Evolutionary conservation across 2,329 filamentous ascomycete genomes (phyloP), one percentile per base, ranked within the genome.

Genomic region (Colletotrichum caudatum): DNA sequence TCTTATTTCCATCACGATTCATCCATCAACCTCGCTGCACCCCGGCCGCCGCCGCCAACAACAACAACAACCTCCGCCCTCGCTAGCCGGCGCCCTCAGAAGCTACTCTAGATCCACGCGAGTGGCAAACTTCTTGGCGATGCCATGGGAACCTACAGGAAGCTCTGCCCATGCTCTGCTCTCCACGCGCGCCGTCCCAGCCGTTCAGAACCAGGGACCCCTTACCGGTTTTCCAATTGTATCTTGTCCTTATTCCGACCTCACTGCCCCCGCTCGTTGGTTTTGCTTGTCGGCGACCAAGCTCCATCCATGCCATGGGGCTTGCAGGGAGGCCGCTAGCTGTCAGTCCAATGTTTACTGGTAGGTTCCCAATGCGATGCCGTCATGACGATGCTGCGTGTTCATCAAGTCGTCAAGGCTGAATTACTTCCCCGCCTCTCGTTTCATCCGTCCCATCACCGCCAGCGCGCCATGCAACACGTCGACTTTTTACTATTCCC

Each of bases 71-170:
- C 26, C 29, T 44, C 58, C 23, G 58, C 58, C 41, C 58, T 35
- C 58, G 9, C 58, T 23, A 23, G 33, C 29, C 44, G n/a, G 33
- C 44, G 29, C 44, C 9, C 33, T 5, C 33, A 6, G 60, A 53
- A 63, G 46, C 46, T 14, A 41, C 11, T 14, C 46, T 18, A 53
- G 46, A 51, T 51, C 60, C 60, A 41, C 33, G 33, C 59, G 44
- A 41, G 60, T 63, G 60, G 33, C 60, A 29, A 63, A 29, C 60
- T 11, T n/a, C 46, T 53, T 29, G 46, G 46, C 46, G n/a, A 53
- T 63, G 16, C 46, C 2, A 29, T 37, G 29, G 26, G 33, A 50
- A 44, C 58, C n/a, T 48, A 9, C 51, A 16, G 58, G 48, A 51
- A 51, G n/a, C 11, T 18, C 12, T 39, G 9, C n/a, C 14, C 33